These are phyloP conservation scores for Nemania sp. DNA, from an alignment of 2,329 filamentous ascomycete species.

Conservation along the genomic window DNA sequence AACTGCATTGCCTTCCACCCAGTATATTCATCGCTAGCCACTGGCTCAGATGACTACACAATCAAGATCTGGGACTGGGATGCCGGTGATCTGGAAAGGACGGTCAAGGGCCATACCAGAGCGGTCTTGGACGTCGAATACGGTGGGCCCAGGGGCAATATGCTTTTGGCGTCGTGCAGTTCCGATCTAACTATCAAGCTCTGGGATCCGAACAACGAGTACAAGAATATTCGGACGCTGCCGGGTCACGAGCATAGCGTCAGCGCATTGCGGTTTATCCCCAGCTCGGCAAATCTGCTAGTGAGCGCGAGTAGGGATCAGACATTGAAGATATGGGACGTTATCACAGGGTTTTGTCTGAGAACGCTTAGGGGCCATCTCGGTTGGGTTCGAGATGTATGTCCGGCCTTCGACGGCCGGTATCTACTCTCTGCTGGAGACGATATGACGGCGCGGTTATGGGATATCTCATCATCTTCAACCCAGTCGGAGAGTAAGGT, in stretches of 20 bases:
- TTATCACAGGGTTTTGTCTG: conserved; percentile 87
- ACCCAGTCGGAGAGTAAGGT: conserved; percentile 69
- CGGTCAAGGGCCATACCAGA: conserved; percentile 89
- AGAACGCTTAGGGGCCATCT: conserved; percentile 82
- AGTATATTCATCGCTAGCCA: conserved; percentile 85
- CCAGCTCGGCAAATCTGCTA: conserved; percentile 75
- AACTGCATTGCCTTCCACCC: conserved; percentile 92
- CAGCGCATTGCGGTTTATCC: conserved; percentile 84
- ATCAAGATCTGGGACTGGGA: conserved; percentile 99
- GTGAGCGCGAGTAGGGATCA: conserved; percentile 86
- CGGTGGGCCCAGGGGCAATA: conserved; percentile 79
- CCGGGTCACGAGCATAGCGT: conserved; percentile 92
- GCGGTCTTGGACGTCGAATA: conserved; percentile 87
- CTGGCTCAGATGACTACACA: conserved; percentile 86
- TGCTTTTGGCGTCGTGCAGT: conserved; percentile 79
- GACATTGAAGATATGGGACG: conserved; percentile 87
- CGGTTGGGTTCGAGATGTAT: conserved; percentile 90
- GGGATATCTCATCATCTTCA: conserved; percentile 78
- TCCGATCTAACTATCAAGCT: conserved; percentile 92
- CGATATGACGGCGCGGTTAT: conserved; percentile 79
- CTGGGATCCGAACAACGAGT: conserved; percentile 89
- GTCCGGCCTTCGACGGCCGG: conserved; percentile 78
- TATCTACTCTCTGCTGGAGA: conserved; percentile 82
- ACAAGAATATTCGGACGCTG: conserved; percentile 91
- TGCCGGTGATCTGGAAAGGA: conserved; percentile 83